Conservation (phyloP, 208 protist species). For the Porcisia hertigi region DNA sequence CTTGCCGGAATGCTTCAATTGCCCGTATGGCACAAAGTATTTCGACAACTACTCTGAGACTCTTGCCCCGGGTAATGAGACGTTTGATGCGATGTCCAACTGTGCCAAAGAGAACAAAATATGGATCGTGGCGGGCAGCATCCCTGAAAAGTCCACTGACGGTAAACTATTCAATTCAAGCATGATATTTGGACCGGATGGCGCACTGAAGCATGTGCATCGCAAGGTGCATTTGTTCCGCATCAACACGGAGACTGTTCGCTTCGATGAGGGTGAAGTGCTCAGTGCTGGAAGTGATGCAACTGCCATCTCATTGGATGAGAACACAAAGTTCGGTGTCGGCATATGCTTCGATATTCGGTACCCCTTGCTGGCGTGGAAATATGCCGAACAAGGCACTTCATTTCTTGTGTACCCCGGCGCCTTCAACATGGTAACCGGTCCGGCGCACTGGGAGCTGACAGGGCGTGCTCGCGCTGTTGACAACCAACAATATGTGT, state of each 20-base stretch:
- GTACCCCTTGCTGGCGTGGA: slow-evolving; percentile 94
- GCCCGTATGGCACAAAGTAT: slow-evolving; percentile 93
- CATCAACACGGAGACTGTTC: slow-evolving; percentile 95
- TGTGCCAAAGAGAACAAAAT: slow-evolving; percentile 74
- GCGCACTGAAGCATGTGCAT: slow-evolving; percentile 87
- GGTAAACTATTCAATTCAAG: slow-evolving; percentile 95
- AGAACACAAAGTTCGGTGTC: slow-evolving; percentile 90
- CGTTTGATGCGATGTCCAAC: slow-evolving; percentile 72
- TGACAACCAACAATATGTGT: slow-evolving; percentile 96
- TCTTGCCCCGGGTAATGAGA: slow-evolving; percentile 63
- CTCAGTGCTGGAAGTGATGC: slow-evolving; percentile 89
- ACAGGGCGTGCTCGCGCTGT: slow-evolving; percentile 88
- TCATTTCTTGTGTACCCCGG: slow-evolving; percentile 96
- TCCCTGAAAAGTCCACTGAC: slow-evolving; percentile 88
- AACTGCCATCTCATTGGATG: slow-evolving; percentile 40
- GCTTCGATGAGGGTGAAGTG: slow-evolving; percentile 95
- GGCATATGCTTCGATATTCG: slow-evolving; percentile 99
- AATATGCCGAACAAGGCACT: slow-evolving; percentile 69
- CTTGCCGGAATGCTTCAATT: slow-evolving; percentile 95
- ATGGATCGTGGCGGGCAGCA: slow-evolving; percentile 93
- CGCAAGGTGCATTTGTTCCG: slow-evolving; percentile 97
- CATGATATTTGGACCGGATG: slow-evolving; percentile 91
- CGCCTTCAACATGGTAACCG: slow-evolving; percentile 99
- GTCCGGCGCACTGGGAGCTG: slow-evolving; percentile 98
- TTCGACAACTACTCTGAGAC: slow-evolving; percentile 96